phyloP scores from a whole-genome alignment of 106 monocot genomes.

The Acanthochlamys bracteata region DNA sequence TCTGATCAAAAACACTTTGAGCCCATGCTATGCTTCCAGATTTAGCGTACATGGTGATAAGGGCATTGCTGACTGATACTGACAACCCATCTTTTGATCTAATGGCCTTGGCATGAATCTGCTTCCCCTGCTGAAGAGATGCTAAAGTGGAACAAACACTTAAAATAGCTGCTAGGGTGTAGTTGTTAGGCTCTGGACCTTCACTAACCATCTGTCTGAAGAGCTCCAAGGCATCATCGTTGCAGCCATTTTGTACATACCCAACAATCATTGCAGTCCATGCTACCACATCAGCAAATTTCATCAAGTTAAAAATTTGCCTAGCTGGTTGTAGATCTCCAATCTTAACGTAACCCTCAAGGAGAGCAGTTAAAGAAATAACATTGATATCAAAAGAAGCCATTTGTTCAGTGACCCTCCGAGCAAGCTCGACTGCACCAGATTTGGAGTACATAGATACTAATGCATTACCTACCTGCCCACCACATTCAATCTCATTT shows the following conservation, averaged over 20 bases:
- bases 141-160: constrained; percentile 68
- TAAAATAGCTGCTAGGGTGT: constrained; percentile 75
- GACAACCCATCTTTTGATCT: constrained; percentile 47
- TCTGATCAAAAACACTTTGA: constrained; percentile 45
- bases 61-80: constrained; percentile 76
- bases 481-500: constrained; percentile 20
- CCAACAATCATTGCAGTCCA: constrained; percentile 98
- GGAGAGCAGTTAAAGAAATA: constrained; percentile 73
- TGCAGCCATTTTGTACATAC: constrained; percentile 63
- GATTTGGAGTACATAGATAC: constrained; percentile 92
- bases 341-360: constrained; percentile 82
- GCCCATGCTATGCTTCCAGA: constrained; percentile 58
- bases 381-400: constrained; percentile 30
- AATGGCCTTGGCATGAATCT: constrained; percentile 67
- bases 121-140: constrained; percentile 47
- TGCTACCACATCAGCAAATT: constrained; percentile 66
- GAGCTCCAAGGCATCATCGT: constrained; percentile 56
- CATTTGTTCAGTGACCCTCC: constrained; percentile 25
- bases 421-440: constrained; percentile 46
- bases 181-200: constrained; percentile 67
- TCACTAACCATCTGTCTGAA: constrained; percentile 46
- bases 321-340: constrained; percentile 58
- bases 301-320: constrained; percentile 66
- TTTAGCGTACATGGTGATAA: constrained; percentile 85
- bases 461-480: constrained; percentile 73